Percentiles rank a stretch among this genome's conserved stretches.
Conservation (phyloP, 2,329 filamentous ascomycete species). For the Cadophora luteo-olivacea region DNA sequence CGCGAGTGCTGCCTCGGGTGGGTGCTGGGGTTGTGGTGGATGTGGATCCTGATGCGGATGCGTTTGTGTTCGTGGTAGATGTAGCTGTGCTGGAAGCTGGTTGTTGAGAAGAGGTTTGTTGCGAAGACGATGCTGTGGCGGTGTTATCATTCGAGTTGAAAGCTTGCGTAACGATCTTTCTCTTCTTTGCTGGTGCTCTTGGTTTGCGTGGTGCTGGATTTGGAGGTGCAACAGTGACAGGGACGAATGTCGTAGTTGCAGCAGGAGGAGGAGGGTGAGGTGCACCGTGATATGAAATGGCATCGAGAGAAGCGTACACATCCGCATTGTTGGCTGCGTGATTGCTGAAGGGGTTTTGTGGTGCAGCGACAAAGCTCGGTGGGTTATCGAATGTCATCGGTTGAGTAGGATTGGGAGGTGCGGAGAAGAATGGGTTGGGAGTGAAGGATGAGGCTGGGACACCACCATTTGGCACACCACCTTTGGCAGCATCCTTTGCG, state of each 20-base stretch:
- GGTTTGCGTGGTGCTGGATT: conserved; percentile 6
- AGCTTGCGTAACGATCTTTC: neutral
- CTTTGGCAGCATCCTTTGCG: conserved; percentile 26
- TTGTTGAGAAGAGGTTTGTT: neutral
- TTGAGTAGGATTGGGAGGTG: neutral
- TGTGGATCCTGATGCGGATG: neutral
- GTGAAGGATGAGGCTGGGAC: conserved; percentile 15
- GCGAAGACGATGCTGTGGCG: neutral
- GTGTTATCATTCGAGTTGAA: neutral
- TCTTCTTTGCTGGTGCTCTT: conserved; percentile 13
- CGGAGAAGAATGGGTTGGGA: conserved; percentile 3
- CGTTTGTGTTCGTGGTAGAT: conserved; percentile 6
- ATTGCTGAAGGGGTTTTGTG: conserved; percentile 12
- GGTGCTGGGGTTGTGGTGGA: conserved; percentile 23
- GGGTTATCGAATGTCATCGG: conserved; percentile 2
- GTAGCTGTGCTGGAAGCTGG: neutral
- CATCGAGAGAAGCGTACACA: conserved; percentile 6
- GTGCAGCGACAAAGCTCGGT: conserved; percentile 1
- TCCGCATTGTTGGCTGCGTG: neutral
- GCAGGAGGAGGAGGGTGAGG: neutral
- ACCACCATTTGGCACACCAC: conserved; percentile 5
- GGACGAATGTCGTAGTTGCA: neutral
- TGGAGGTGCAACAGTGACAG: neutral
- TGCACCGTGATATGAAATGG: neutral
- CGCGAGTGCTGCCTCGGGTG: conserved; percentile 34